These are phyloP conservation scores for Trichocomaceae sp. DNA, from an alignment of 2,329 filamentous ascomycete genomes.

Conservation along the genomic window DNA sequence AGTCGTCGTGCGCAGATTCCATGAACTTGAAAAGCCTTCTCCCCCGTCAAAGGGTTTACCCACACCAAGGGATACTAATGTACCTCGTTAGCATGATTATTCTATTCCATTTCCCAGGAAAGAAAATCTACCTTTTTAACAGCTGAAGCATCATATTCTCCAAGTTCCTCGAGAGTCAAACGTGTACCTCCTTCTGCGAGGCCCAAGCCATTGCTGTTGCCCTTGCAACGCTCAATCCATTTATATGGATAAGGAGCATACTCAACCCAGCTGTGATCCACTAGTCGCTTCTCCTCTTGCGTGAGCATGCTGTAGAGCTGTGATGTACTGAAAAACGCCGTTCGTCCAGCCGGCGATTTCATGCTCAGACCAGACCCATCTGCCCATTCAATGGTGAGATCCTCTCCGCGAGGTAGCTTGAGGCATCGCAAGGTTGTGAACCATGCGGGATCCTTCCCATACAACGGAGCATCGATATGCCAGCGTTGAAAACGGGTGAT, in stretches of 20 bases:
- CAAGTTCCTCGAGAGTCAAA: slow-evolving; percentile 5
- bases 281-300: slow-evolving; percentile 36
- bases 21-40: slow-evolving; percentile 42
- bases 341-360: slow-evolving; percentile 6
- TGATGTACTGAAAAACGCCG: slow-evolving; percentile 9
- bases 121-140: slow-evolving; percentile 6
- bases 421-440: slow-evolving; percentile 40
- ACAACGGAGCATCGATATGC: slow-evolving; percentile 46
- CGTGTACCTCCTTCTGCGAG: slow-evolving; percentile 16
- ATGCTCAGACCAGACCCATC: slow-evolving; percentile 26
- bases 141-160: slow-evolving; percentile 6
- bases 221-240: slow-evolving; percentile 40
- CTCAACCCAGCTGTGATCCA: slow-evolving; percentile 43
- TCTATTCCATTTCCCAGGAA: background rate
- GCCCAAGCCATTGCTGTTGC: slow-evolving; percentile 37
- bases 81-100: background rate
- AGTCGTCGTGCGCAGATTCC: slow-evolving; percentile 36
- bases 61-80: slow-evolving; percentile 42
- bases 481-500: slow-evolving; percentile 44
- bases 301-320: slow-evolving; percentile 28
- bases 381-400: slow-evolving; percentile 38
- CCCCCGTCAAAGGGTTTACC: slow-evolving; percentile 39
- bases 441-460: slow-evolving; percentile 37
- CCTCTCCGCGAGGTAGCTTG: slow-evolving; percentile 31
- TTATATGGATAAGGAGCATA: slow-evolving; percentile 42